Evolutionary conservation across 441 rosid genomes (phyloP).

Genomic region (Gossypium lobatum): DNA sequence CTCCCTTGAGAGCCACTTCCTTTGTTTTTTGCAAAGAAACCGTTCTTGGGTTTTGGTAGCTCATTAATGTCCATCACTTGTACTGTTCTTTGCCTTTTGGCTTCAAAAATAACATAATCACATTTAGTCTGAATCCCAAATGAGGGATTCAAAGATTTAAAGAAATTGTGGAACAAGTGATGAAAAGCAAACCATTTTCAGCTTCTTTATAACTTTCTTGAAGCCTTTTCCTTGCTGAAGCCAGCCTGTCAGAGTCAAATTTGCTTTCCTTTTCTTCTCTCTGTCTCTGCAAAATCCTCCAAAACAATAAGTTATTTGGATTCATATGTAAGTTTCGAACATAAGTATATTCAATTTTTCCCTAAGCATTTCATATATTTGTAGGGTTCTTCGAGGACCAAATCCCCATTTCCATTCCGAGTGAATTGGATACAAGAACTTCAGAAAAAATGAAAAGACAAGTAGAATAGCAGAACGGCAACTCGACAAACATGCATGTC

Average conservation of each 20-base stretch:
- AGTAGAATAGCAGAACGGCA: not conserved
- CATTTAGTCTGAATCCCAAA: slow-evolving; percentile 6
- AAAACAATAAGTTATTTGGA: not conserved
- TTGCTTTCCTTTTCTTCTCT: slow-evolving; percentile 53
- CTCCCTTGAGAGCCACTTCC: slow-evolving; percentile 79
- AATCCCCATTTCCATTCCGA: not conserved
- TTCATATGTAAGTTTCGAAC: not conserved
- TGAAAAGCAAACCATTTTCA: slow-evolving; percentile 61
- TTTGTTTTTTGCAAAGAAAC: slow-evolving; percentile 76
- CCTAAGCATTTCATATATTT: not conserved
- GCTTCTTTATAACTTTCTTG: slow-evolving; percentile 79
- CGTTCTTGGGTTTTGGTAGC: slow-evolving; percentile 87
- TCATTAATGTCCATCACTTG: slow-evolving; percentile 98
- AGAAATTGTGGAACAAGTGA: not conserved
- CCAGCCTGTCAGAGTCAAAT: slow-evolving; percentile 55
- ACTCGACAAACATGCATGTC: too few species aligned
- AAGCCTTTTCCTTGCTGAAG: slow-evolving; percentile 79
- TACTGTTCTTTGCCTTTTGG: slow-evolving; percentile 92
- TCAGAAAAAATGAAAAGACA: not conserved
- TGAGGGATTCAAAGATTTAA: not conserved
- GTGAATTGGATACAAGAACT: not conserved
- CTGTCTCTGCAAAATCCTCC: slow-evolving; percentile 46
- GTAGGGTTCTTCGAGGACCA: not conserved
- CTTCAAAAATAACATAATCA: slow-evolving; percentile 37
- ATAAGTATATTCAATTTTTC: not conserved